These are phyloP conservation scores for Blepharisma stoltei DNA, from an alignment of 73 alveolate genomes.

Conservation along the genomic window DNA sequence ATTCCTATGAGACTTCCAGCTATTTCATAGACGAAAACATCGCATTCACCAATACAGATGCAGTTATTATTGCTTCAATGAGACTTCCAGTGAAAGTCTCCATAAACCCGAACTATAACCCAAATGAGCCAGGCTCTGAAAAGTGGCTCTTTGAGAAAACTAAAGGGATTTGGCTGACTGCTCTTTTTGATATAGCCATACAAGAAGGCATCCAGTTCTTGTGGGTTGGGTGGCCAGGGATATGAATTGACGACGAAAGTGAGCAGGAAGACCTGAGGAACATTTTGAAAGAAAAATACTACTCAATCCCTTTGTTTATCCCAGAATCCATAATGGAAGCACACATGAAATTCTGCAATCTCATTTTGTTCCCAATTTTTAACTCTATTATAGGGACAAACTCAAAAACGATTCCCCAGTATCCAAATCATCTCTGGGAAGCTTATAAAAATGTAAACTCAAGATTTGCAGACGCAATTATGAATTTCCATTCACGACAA, in stretches of 20 bases:
- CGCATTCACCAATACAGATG: neutral
- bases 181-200: neutral
- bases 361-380: neutral
- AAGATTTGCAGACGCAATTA: constrained; percentile 24
- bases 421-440: constrained; percentile 22
- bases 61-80: constrained; percentile 24
- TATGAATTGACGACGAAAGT: neutral
- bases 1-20: neutral
- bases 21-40: neutral
- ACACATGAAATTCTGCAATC: neutral
- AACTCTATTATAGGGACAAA: neutral
- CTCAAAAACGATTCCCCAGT: neutral
- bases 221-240: constrained; percentile 18
- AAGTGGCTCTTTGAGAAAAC: constrained; percentile 21
- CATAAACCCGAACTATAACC: neutral
- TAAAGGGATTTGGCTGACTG: constrained; percentile 21
- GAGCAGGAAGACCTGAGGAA: neutral
- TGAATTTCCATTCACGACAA: constrained; percentile 22
- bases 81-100: neutral
- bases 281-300: neutral
- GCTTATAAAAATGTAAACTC: constrained; percentile 15
- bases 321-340: neutral
- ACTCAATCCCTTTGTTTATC: neutral
- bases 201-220: neutral
- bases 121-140: too few species aligned